A percentile compares a stretch with the other conserved stretches of the same genome.
Conservation (phyloP, 2,329 filamentous ascomycete species). For the Aspergillus eucalypticola region DNA sequence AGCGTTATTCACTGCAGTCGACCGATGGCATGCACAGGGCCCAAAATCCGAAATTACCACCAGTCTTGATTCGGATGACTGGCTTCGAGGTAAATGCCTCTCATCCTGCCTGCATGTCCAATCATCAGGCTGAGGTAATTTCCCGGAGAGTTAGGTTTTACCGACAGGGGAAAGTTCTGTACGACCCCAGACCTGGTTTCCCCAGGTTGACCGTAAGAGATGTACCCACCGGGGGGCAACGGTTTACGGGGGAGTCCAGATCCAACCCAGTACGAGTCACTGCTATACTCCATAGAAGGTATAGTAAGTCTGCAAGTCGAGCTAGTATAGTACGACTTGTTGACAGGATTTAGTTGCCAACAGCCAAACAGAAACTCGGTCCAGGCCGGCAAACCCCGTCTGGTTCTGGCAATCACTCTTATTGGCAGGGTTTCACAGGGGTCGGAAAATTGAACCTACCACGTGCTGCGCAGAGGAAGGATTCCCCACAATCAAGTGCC, state of each 20-base stretch:
- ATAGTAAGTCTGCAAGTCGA: too few relatives aligned
- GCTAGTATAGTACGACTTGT: too few relatives aligned
- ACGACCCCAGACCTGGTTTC: background rate
- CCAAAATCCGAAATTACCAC: background rate
- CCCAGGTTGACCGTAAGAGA: background rate
- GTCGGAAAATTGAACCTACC: conserved; percentile 1
- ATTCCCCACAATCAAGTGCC: background rate
- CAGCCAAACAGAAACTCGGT: conserved; percentile 30
- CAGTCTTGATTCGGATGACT: background rate
- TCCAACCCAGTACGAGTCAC: background rate
- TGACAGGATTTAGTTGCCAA: conserved; percentile 1
- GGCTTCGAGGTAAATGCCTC: background rate
- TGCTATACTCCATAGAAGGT: too few relatives aligned
- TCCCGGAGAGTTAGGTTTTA: background rate
- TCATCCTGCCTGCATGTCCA: background rate
- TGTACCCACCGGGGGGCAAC: background rate
- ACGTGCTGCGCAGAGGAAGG: background rate
- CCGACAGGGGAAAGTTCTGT: background rate
- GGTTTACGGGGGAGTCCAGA: background rate
- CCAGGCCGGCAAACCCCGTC: conserved; percentile 11
- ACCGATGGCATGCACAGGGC: background rate
- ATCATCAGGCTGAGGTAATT: background rate
- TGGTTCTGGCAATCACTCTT: background rate
- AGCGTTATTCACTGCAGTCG: background rate
- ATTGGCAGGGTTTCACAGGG: background rate